These are phyloP conservation scores for Ganoderma resinaceum DNA, from an alignment of 1,284 basidiomycete genomes.

Conservation along the genomic window DNA sequence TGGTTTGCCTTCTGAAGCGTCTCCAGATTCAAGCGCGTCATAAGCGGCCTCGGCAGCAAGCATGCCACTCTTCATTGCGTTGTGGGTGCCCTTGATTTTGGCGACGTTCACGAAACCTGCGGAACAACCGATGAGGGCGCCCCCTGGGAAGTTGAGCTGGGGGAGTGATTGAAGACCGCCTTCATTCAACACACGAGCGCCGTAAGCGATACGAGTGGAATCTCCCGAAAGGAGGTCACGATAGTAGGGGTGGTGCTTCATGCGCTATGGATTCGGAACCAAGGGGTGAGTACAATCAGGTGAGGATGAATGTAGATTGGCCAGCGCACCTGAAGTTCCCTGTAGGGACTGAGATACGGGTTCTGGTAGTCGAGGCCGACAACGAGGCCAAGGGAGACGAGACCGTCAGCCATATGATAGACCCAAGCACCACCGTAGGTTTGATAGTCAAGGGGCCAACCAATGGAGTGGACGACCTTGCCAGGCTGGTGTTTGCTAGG, in stretches of 20 bases:
- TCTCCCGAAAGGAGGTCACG: constrained; percentile 80
- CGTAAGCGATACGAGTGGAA: constrained; percentile 85
- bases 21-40: constrained; percentile 55
- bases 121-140: constrained; percentile 94
- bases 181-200: constrained; percentile 92
- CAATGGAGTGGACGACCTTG: constrained; percentile 91
- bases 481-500: constrained; percentile 83
- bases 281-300: constrained; percentile 10
- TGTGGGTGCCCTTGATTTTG: constrained; percentile 99
- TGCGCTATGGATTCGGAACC: constrained; percentile 71
- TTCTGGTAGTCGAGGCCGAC: constrained; percentile 96
- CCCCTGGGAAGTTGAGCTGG: constrained; percentile 93
- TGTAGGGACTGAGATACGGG: constrained; percentile 92
- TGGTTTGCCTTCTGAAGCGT: constrained; percentile 39
- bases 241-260: constrained; percentile 98
- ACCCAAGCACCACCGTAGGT: constrained; percentile 96
- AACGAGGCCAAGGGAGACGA: constrained; percentile 93
- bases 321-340: constrained; percentile 86
- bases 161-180: constrained; percentile 96
- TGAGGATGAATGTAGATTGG: constrained; percentile 1
- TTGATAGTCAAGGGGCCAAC: constrained; percentile 87
- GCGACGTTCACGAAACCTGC: constrained; percentile 97
- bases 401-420: constrained; percentile 95
- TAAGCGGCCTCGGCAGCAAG: constrained; percentile 92
- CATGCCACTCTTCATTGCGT: constrained; percentile 99